Conservation (phyloP, 1,284 basidiomycete genomes). For the Rhodotorula glutinis region DNA sequence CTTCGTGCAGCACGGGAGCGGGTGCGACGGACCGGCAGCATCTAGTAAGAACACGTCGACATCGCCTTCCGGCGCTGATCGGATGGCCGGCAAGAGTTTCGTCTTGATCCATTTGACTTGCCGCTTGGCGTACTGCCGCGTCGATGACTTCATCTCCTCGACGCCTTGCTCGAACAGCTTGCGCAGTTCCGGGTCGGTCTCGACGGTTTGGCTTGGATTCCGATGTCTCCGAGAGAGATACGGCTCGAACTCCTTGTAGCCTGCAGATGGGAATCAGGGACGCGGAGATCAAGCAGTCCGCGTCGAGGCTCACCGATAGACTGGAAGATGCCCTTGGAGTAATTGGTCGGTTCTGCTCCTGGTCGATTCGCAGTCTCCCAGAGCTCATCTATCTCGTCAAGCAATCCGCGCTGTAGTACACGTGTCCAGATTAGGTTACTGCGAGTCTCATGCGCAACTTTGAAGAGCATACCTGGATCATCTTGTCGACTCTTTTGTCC, state of each 20-base stretch:
- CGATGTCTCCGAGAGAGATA: slow-evolving; percentile 54
- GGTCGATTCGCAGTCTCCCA: slow-evolving; percentile 47
- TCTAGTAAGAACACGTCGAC: slow-evolving; percentile 61
- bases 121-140: slow-evolving; percentile 84
- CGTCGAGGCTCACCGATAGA: slow-evolving; percentile 68
- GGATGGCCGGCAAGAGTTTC: slow-evolving; percentile 75
- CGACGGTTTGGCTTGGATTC: slow-evolving; percentile 46
- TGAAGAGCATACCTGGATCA: slow-evolving; percentile 66
- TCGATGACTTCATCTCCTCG: slow-evolving; percentile 78
- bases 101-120: slow-evolving; percentile 92
- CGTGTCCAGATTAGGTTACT: background rate
- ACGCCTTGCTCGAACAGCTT: slow-evolving; percentile 60
- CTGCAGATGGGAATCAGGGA: slow-evolving; percentile 52
- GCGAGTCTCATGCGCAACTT: background rate
- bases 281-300: accelerated
- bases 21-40: slow-evolving; percentile 60
- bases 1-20: too few relatives aligned
- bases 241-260: slow-evolving; percentile 81
- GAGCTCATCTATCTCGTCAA: slow-evolving; percentile 70
- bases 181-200: slow-evolving; percentile 10
- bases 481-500: slow-evolving; percentile 76
- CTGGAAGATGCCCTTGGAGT: slow-evolving; percentile 84
- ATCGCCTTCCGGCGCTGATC: slow-evolving; percentile 49
- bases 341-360: slow-evolving; percentile 52
- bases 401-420: slow-evolving; percentile 64